Conservation (phyloP, 169 alveolate genomes). For the Plasmodium billcollinsi region DNA sequence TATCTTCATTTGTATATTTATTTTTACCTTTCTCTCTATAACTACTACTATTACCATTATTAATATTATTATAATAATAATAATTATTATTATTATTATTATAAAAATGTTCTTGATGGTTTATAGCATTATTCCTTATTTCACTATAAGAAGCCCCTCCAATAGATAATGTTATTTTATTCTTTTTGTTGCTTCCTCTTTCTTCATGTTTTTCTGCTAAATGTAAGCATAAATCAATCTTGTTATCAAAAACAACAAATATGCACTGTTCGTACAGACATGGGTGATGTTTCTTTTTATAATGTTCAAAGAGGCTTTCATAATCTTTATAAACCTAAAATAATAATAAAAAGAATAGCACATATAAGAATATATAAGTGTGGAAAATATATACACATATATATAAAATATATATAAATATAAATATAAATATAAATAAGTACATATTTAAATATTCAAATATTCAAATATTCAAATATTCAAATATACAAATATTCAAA, state of each 20-base stretch:
- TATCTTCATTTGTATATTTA: not conserved
- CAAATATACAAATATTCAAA: not conserved
- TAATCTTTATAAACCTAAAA: constrained; percentile 80
- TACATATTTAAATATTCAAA: no score
- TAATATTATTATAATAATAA: not conserved
- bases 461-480: not conserved
- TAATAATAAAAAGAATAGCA: not conserved
- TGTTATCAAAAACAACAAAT: constrained; percentile 83
- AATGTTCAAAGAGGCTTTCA: constrained; percentile 76
- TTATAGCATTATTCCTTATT: constrained; percentile 30
- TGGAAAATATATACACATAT: not conserved
- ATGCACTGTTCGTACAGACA: constrained; percentile 82
- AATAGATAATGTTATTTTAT: constrained; percentile 58
- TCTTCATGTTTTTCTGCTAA: constrained; percentile 79
- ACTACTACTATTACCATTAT: not conserved
- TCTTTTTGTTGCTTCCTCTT: constrained; percentile 43
- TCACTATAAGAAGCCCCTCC: constrained; percentile 71
- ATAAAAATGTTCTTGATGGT: not conserved
- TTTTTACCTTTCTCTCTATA: not conserved
- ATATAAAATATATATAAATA: not conserved
- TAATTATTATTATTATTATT: not conserved
- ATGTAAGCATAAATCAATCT: constrained; percentile 79
- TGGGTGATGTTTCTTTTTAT: constrained; percentile 79
- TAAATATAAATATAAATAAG: not conserved
- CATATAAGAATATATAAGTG: not conserved